Conservation (phyloP, 768 basidiomycete species). For the Podaxis sp. region DNA sequence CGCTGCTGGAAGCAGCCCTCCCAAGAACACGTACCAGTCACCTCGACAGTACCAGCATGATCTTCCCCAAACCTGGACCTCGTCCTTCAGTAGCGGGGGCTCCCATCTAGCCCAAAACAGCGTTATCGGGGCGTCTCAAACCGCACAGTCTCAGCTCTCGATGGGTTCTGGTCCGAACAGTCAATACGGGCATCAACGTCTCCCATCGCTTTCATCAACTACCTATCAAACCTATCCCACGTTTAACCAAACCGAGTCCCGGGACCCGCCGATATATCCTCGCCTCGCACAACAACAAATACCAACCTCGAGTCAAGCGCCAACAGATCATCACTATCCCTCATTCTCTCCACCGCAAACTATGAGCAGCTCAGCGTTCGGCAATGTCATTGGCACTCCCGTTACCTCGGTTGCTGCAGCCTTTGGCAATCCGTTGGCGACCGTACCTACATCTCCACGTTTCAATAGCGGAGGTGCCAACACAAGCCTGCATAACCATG, state of each 20-base stretch:
- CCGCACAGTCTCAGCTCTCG: not conserved
- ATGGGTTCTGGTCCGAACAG: not conserved
- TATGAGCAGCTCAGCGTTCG: not conserved
- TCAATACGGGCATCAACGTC: constrained; percentile 15
- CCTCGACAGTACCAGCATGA: constrained; percentile 26
- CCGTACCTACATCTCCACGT: not conserved
- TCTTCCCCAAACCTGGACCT: constrained; percentile 24
- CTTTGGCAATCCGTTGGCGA: constrained; percentile 1
- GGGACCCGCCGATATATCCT: constrained; percentile 4
- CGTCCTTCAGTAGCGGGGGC: constrained; percentile 21
- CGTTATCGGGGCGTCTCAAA: not conserved
- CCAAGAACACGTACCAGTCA: constrained; percentile 32
- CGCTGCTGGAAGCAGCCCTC: constrained; percentile 24
- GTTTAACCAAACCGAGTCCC: not conserved
- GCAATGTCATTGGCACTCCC: not conserved
- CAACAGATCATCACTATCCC: not conserved
- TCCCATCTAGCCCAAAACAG: constrained; percentile 5
- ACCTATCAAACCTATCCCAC: not conserved
- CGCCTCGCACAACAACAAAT: constrained; percentile 3
- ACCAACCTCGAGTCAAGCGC: not conserved
- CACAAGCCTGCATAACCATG: constrained; percentile 1
- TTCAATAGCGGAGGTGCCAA: not conserved
- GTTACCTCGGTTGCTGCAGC: not conserved
- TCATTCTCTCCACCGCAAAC: not conserved
- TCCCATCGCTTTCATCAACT: constrained; percentile 10